phyloP scores from a whole-genome alignment of 257 asterid genomes.

The Plectranthus barbatus region DNA sequence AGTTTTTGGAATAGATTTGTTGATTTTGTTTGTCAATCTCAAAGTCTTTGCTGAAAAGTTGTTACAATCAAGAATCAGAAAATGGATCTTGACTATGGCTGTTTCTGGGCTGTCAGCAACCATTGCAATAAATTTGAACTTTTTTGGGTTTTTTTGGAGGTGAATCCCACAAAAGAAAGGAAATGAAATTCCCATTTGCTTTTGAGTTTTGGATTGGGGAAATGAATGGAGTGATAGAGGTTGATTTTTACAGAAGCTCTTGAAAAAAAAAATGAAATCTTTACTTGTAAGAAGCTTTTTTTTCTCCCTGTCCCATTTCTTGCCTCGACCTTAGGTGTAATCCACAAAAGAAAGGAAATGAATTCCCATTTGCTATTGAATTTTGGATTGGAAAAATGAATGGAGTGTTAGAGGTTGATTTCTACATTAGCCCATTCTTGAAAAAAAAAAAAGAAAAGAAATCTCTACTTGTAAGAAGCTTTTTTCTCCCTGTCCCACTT shows the following conservation, averaged over 20 bases:
- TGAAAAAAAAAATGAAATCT: too few species aligned
- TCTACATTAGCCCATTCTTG: too few species aligned
- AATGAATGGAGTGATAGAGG: neutral
- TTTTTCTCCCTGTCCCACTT: neutral
- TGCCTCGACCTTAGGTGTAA: neutral
- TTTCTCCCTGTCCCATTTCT: neutral
- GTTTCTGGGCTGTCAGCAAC: neutral
- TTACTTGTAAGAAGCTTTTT: neutral
- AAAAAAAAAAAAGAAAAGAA: too few species aligned
- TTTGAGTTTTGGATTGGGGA: neutral
- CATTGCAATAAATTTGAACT: neutral
- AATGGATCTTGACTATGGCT: too few species aligned
- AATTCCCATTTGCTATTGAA: too few species aligned
- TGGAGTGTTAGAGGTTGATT: neutral
- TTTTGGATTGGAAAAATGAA: neutral
- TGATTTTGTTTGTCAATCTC: neutral
- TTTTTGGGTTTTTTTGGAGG: neutral
- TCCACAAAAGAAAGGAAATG: too few species aligned
- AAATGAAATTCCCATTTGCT: too few species aligned
- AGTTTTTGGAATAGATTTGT: neutral
- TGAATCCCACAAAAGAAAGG: neutral
- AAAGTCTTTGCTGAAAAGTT: neutral
- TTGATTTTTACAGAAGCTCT: too few species aligned
- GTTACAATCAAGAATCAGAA: neutral
- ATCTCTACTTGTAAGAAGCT: too few species aligned